phyloP scores from a whole-genome alignment of 257 asterid genomes.

The Solanum stenotomum region DNA sequence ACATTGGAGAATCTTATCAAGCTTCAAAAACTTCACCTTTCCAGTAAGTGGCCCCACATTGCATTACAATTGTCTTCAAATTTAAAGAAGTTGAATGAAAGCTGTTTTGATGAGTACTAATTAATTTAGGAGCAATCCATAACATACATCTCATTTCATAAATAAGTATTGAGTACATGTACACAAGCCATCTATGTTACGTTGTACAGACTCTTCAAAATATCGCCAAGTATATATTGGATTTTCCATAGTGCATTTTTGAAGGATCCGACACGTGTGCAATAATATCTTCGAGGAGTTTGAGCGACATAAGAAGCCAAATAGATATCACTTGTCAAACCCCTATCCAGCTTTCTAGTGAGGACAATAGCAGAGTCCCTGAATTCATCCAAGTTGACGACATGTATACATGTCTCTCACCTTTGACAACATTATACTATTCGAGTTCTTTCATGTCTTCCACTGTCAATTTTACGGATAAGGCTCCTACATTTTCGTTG shows the following conservation, averaged over 20 bases:
- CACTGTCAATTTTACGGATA: no score
- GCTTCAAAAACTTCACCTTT: no score
- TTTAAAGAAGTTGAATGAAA: background rate
- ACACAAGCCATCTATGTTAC: background rate
- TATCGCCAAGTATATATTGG: no score
- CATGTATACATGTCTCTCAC: conserved; percentile 18
- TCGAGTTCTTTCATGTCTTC: background rate
- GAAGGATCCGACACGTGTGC: no score
- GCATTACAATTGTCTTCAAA: no score
- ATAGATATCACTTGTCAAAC: background rate
- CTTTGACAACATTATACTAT: conserved; percentile 15
- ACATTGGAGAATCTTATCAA: no score
- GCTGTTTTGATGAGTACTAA: background rate
- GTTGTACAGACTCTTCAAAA: background rate
- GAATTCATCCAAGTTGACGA: conserved; percentile 9
- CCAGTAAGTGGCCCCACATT: no score
- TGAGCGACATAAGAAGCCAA: no score
- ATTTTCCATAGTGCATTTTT: no score
- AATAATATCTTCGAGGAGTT: no score
- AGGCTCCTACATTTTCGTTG: no score
- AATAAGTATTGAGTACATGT: background rate
- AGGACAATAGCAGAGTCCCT: conserved; percentile 19
- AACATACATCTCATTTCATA: background rate
- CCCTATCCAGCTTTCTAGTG: conserved; percentile 15
- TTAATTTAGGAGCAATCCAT: background rate